These are phyloP conservation scores for Ustilago shanxiensis DNA, from an alignment of 1,284 basidiomycete species.

Conservation along the genomic window DNA sequence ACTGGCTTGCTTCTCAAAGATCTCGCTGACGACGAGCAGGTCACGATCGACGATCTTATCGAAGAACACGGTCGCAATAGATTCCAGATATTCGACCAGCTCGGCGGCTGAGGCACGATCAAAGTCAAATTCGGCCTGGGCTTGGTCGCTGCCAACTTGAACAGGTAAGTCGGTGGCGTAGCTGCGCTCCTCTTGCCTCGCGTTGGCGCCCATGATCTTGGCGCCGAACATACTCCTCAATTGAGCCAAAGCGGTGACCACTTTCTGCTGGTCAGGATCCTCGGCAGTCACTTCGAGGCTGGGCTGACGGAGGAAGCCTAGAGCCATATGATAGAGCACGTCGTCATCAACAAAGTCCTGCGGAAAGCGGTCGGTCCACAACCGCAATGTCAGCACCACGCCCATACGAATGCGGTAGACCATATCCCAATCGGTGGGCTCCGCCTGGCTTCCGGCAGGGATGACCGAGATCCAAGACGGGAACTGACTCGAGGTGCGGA, in stretches of 20 bases:
- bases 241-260: conserved; percentile 46
- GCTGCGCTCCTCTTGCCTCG: conserved; percentile 39
- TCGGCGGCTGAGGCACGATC: conserved; percentile 49
- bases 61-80: conserved; percentile 62
- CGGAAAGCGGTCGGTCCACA: conserved; percentile 63
- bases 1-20: conserved; percentile 56
- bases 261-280: conserved; percentile 52
- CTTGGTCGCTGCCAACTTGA: conserved; percentile 18
- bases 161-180: conserved; percentile 31
- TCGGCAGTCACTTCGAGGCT: conserved; percentile 39
- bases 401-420: conserved; percentile 60
- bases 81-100: conserved; percentile 65
- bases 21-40: conserved; percentile 57
- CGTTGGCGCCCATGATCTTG: conserved; percentile 56
- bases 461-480: conserved; percentile 60
- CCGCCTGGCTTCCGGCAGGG: conserved; percentile 41
- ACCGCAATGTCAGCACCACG: conserved; percentile 53
- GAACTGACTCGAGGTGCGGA: conserved; percentile 59
- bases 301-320: conserved; percentile 52
- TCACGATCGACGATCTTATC: conserved; percentile 63
- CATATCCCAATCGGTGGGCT: conserved; percentile 63
- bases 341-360: conserved; percentile 66
- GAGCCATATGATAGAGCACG: conserved; percentile 54
- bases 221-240: conserved; percentile 40
- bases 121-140: conserved; percentile 52